Base-by-base conservation (phyloP, 176 grass and related monocot species). In the Bothriochloa decipiens region DNA sequence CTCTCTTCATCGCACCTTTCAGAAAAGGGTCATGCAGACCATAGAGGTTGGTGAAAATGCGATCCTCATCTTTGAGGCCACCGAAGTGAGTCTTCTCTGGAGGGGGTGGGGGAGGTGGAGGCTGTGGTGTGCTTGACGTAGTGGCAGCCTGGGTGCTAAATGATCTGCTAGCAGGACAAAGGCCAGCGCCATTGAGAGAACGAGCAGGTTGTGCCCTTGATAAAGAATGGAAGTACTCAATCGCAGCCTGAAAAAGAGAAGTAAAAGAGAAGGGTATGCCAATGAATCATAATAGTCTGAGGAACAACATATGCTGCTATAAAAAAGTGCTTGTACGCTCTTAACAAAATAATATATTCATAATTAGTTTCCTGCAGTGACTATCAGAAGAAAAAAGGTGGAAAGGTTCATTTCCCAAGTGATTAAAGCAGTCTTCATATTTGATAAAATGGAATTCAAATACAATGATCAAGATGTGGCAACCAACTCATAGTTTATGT, bases 1-100 rank as follows among this genome's bases (percentile, higher is more conserved):
- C 94, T 80, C 91, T 84, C 81, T 97, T 94, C 89, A 90, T 92
- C 32, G 94, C 91, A 73, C 94, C 94, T 86, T 97, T 97, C 65
- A 97, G 89, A 67, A 97, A 97, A 81, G 94, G 94, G 64, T 97
- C 94, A 86, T 94, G 89, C n/a, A 90, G 47, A 29, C 91, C 94
- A 53, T 92, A 97, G 57, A 97, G 82, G 37, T 97, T 97, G 78
- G 94, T 97, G 81, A 97, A 97, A 89, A 97, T 97, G 58, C 91
- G 85, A 62, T 97, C 94, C 52, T 91, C 91, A 7, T 94, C 91
- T 86, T 88, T 94, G 60, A 97, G 91, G 57, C 68, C 85, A 32
- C 89, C 94, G 53, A 97, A 97, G 81, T 94, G 91, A 72, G 94
- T 97, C 83, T 92, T 97, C 84, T 97, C 94, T 72, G 82, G 91